Evolutionary conservation across 1,284 basidiomycete genomes (phyloP), one percentile per base, ranked within the genome.

Genomic region (Papiliotrema terrestris): DNA sequence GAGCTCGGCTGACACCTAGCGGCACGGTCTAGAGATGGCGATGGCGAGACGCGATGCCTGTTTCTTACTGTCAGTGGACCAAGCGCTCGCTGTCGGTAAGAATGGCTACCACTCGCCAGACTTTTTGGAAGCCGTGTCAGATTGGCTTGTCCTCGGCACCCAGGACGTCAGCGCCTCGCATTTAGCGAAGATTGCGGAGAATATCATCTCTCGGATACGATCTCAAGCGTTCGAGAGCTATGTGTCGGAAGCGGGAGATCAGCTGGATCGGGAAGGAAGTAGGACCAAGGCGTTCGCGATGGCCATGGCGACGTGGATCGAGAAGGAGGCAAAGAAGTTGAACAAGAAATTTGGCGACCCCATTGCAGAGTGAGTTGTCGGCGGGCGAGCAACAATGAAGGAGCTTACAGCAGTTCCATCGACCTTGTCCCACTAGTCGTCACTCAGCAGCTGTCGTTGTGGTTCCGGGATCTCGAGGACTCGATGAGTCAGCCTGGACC

Each of bases 301-400:
- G 46, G 78, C 88, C 26, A 84, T 96, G 82, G 89, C 89, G 6
- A 86, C 88, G 49, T 94, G 94, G 80, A 80, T 98, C 11, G 91
- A 96, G 78, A 94, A 90, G 70, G 79, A 81, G 32, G 85, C 89
- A 13, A 92, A 95, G 73, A 76, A 82, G 32, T 79, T 90, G 19
- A 90, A 93, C 73, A 77, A 83, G 39, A 80, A 86, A 59, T 97
- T 95, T 75, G 84, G 86, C 0, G 84, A 89, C 54, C 87, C 90
- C 19, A 72, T 97, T 20, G 79, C 93, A 36, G 86, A 86, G 87
- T 92, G 68, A 50, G 84, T 80, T 15, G 43, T 42, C 46, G 47
- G 26, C 32, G 43, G 22, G 19, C 8, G 49, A 22, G 6, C 26
- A 9, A 5, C 17, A 2, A 8, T 14, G 52, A 9, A 20, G 9